Conservation (phyloP, 179 eudicot genomes). For the Dionaea muscipula region DNA sequence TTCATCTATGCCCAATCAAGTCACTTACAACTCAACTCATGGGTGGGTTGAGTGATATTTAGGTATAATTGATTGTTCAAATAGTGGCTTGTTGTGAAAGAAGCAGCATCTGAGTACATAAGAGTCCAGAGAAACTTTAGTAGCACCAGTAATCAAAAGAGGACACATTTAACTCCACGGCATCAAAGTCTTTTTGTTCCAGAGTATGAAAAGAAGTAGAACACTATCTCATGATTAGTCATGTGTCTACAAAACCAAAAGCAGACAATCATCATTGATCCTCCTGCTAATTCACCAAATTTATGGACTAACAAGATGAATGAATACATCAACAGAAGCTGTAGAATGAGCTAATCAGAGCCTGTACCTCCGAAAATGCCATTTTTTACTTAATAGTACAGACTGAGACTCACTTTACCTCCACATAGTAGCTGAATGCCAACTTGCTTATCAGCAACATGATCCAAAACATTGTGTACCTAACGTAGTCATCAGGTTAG, state of each 20-base stretch:
- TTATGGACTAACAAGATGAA: neutral
- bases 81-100: too few species aligned
- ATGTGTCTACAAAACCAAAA: neutral
- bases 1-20: too few species aligned
- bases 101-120: too few species aligned
- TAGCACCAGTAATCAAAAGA: too few species aligned
- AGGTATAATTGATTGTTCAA: too few species aligned
- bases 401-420: constrained; percentile 33
- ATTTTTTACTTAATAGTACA: neutral
- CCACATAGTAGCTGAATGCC: constrained; percentile 92
- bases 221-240: too few species aligned
- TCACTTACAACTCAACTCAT: too few species aligned
- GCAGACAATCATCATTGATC: neutral
- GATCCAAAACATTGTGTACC: constrained; percentile 93
- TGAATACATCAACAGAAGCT: neutral
- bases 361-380: neutral
- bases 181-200: too few species aligned
- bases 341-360: neutral
- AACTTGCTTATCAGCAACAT: constrained; percentile 76
- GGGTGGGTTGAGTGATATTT: too few species aligned
- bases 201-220: too few species aligned
- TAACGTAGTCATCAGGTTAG: constrained; percentile 9
- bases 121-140: too few species aligned
- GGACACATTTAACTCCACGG: too few species aligned
- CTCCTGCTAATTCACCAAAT: neutral